Evolutionary conservation across 441 rosid species (phyloP).

Genomic region (Geranium incanum): DNA sequence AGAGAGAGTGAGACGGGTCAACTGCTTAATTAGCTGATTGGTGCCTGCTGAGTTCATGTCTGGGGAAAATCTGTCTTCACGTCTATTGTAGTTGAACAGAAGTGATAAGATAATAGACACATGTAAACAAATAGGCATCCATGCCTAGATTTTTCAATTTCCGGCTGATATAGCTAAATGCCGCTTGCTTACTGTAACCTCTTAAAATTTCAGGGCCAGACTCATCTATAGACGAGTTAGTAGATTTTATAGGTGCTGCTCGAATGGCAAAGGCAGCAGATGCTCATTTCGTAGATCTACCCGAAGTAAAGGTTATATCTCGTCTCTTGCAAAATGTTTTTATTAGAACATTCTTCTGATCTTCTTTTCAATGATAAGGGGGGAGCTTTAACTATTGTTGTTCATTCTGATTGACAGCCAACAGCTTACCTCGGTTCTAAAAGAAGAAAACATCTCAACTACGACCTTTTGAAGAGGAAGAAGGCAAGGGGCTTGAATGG

Average conservation of each 20-base stretch:
- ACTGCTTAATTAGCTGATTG: too few relatives aligned
- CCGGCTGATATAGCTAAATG: not conserved
- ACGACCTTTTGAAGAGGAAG: not conserved
- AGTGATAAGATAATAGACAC: too few relatives aligned
- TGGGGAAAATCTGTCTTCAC: too few relatives aligned
- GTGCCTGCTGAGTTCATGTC: too few relatives aligned
- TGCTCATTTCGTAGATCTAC: conserved; percentile 56
- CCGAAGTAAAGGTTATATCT: conserved; percentile 46
- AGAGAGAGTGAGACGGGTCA: not conserved
- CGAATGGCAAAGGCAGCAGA: conserved; percentile 48
- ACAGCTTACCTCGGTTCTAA: not conserved
- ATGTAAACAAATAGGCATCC: too few relatives aligned
- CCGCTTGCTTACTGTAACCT: conserved; percentile 5
- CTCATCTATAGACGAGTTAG: conserved; percentile 49
- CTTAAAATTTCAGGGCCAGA: conserved; percentile 46
- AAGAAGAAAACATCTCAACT: not conserved
- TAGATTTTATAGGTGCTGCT: conserved; percentile 79
- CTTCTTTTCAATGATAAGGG: not conserved
- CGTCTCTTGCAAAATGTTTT: not conserved
- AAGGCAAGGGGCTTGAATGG: conserved; percentile 20
- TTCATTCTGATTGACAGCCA: not conserved
- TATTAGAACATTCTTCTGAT: conserved; percentile 23
- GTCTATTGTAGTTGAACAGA: too few relatives aligned
- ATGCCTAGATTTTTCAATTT: not conserved
- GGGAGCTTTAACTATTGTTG: not conserved